Conservation (phyloP, 495 filamentous ascomycete species). For the Durotheca rogersii region DNA sequence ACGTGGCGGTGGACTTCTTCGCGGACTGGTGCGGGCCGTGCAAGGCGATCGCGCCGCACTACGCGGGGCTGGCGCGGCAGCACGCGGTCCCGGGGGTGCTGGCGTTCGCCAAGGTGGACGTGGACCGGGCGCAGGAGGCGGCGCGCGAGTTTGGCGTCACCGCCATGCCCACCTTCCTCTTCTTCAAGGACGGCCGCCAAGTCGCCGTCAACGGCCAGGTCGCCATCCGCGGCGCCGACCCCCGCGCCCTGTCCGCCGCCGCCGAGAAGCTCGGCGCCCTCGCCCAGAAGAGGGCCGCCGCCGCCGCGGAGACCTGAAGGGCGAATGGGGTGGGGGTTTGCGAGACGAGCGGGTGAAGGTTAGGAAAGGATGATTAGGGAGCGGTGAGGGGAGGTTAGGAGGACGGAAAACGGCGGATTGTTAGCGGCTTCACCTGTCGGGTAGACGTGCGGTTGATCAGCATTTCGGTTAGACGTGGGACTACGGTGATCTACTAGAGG, state of each 20-base stretch:
- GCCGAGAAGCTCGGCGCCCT: slow-evolving; percentile 38
- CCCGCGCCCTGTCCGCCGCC: slow-evolving; percentile 30
- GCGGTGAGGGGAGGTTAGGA: too few relatives aligned
- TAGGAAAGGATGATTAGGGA: too few relatives aligned
- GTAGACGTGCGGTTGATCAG: too few relatives aligned
- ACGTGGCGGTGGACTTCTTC: slow-evolving; percentile 52
- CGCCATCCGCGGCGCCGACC: slow-evolving; percentile 41
- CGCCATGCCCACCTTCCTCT: slow-evolving; percentile 80
- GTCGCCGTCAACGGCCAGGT: slow-evolving; percentile 58
- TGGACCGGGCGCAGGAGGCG: slow-evolving; percentile 52
- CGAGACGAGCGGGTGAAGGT: too few relatives aligned
- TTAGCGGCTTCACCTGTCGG: too few relatives aligned
- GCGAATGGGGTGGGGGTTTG: too few relatives aligned
- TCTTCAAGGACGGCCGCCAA: slow-evolving; percentile 72
- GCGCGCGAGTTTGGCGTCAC: slow-evolving; percentile 48
- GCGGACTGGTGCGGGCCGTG: slow-evolving; percentile 69
- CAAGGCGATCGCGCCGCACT: slow-evolving; percentile 65
- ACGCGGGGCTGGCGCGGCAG: slow-evolving; percentile 49
- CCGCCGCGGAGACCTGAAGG: too few relatives aligned
- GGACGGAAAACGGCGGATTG: too few relatives aligned
- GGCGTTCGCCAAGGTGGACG: slow-evolving; percentile 62
- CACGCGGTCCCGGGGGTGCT: slow-evolving; percentile 45
- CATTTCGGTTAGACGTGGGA: too few relatives aligned
- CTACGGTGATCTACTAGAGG: too few relatives aligned
- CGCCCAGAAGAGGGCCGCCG: slow-evolving; percentile 36